phyloP scores from a whole-genome alignment of 2,329 filamentous ascomycete genomes.

The Karstenula rhodostoma region DNA sequence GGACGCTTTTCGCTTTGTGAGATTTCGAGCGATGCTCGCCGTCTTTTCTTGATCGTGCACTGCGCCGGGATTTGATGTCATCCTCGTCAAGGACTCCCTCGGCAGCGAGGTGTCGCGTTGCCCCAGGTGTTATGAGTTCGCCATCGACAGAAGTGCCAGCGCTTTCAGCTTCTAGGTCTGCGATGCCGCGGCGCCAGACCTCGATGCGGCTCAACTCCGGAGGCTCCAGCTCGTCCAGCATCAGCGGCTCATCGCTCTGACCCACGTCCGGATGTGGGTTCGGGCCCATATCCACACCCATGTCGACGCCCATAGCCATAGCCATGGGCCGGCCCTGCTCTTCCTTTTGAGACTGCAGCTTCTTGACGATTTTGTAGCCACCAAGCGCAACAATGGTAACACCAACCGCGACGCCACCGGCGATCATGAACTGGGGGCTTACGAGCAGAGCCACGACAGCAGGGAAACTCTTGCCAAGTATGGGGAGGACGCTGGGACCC shows the following conservation, averaged over 20 bases:
- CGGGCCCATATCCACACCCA: too few relatives aligned
- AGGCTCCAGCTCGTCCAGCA: conserved; percentile 65
- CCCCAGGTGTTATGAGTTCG: conserved; percentile 70
- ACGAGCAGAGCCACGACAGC: conserved; percentile 86
- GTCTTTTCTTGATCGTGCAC: conserved; percentile 30
- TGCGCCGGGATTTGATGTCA: conserved; percentile 53
- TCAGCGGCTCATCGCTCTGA: conserved; percentile 21
- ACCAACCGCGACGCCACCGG: conserved; percentile 85
- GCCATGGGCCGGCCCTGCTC: conserved; percentile 32
- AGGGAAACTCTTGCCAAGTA: conserved; percentile 82
- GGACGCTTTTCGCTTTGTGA: conserved; percentile 39
- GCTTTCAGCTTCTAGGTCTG: conserved; percentile 63
- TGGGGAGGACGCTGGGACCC: conserved; percentile 78
- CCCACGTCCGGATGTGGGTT: too few relatives aligned
- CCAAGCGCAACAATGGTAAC: conserved; percentile 96
- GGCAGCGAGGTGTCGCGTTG: conserved; percentile 55
- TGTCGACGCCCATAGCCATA: background rate
- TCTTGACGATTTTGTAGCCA: conserved; percentile 97
- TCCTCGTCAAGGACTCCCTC: conserved; percentile 58
- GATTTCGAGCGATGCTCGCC: conserved; percentile 36
- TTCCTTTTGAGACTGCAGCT: conserved; percentile 65
- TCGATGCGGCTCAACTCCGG: conserved; percentile 66
- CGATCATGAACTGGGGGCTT: conserved; percentile 93
- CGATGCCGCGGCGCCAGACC: conserved; percentile 69
- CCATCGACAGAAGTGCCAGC: conserved; percentile 69